Conservation (phyloP, 179 eudicot genomes). For the Beta corolliflora region DNA sequence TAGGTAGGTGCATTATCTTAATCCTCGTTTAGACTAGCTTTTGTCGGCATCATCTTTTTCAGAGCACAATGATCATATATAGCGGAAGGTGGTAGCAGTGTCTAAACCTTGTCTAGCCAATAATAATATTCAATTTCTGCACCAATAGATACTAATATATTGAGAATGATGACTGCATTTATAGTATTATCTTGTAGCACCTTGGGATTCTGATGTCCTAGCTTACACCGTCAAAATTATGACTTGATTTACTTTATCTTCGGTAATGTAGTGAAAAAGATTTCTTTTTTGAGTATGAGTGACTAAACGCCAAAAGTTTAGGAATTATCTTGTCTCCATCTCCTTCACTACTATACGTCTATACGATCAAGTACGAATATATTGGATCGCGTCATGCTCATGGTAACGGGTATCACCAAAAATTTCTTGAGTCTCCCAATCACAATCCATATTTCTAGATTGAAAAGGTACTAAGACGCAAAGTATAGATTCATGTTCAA, state of each 20-base stretch:
- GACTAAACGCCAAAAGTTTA: slow-evolving; percentile 1
- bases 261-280: not conserved
- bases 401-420: not conserved
- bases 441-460: too few relatives aligned
- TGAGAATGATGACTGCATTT: not conserved
- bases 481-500: too few relatives aligned
- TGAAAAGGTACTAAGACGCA: too few relatives aligned
- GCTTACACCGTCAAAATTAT: slow-evolving; percentile 12
- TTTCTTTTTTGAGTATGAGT: not conserved
- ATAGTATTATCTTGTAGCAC: not conserved
- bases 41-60: slow-evolving; percentile 9
- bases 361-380: not conserved
- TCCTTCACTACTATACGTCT: not conserved
- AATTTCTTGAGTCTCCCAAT: too few relatives aligned
- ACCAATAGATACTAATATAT: not conserved
- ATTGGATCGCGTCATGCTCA: not conserved
- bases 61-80: slow-evolving; percentile 11
- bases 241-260: not conserved
- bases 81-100: slow-evolving; percentile 8
- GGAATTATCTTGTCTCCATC: slow-evolving; percentile 17
- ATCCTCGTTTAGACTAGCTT: not conserved
- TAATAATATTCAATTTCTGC: not conserved
- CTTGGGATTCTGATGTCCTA: slow-evolving; percentile 8
- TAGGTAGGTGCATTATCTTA: not conserved
- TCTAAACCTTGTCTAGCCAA: slow-evolving; percentile 4